Conservation (phyloP, 208 protist species). For the Angomonas ambiguus region DNA sequence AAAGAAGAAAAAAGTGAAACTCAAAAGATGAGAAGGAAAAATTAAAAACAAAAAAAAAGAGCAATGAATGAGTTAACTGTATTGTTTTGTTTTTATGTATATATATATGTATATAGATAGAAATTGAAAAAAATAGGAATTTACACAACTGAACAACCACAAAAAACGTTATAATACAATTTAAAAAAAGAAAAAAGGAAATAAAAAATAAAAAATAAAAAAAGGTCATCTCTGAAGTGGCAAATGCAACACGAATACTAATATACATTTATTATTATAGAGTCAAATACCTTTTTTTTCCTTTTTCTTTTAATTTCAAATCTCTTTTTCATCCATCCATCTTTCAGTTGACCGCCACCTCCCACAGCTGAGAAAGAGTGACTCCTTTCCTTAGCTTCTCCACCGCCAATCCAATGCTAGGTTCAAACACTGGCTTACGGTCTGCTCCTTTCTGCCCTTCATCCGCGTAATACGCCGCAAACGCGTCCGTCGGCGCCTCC, state of each 20-base stretch:
- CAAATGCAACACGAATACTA: too few species aligned
- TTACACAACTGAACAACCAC: not conserved
- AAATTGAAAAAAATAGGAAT: not conserved
- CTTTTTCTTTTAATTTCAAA: constrained; percentile 3
- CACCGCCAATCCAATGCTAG: constrained; percentile 84
- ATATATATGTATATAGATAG: not conserved
- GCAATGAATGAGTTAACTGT: not conserved
- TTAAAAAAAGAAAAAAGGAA: constrained; percentile 6
- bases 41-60: constrained; percentile 13
- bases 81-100: constrained; percentile 2
- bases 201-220: constrained; percentile 35
- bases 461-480: constrained; percentile 92
- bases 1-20: constrained; percentile 2
- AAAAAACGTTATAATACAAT: constrained; percentile 9
- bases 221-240: not conserved
- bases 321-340: too few species aligned
- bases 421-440: constrained; percentile 71
- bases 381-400: constrained; percentile 84
- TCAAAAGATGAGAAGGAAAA: not conserved
- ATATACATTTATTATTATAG: too few species aligned
- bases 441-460: constrained; percentile 72
- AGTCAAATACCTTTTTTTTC: not conserved
- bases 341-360: constrained; percentile 25
- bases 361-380: constrained; percentile 82
- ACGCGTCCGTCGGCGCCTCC: constrained; percentile 72